These are phyloP conservation scores for Colletotrichum sp. DNA, from an alignment of 2,329 filamentous ascomycete genomes.

Conservation along the genomic window DNA sequence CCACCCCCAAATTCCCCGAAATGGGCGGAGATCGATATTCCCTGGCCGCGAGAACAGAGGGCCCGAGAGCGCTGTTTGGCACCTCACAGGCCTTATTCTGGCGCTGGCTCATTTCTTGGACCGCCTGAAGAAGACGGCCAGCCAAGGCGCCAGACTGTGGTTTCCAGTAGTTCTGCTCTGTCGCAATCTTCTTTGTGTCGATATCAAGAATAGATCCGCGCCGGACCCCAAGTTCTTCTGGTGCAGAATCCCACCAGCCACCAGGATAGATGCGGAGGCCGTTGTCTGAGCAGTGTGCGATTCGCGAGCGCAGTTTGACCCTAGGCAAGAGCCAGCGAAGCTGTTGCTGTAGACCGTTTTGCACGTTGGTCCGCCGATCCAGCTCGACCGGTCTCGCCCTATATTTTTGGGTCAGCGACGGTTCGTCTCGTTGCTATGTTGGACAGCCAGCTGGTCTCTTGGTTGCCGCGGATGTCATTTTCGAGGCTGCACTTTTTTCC, in stretches of 20 bases:
- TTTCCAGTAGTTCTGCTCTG: background rate
- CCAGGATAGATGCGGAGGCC: background rate
- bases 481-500: background rate
- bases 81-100: background rate
- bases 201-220: background rate
- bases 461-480: background rate
- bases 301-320: background rate
- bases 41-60: background rate
- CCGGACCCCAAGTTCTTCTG: background rate
- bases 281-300: background rate
- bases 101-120: background rate
- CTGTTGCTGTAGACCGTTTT: background rate
- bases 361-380: background rate
- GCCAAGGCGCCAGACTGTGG: background rate
- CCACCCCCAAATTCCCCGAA: background rate
- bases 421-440: background rate
- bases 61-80: conserved; percentile 35
- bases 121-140: background rate
- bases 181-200: background rate
- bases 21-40: background rate
- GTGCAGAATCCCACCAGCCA: background rate
- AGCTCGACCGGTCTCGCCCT: background rate
- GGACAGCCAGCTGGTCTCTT: background rate
- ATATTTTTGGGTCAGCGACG: background rate
- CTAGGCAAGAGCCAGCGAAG: background rate